These are phyloP conservation scores for Apophysomyces variabilis DNA, from an alignment of 371 early-diverging fungal genomes.

Conservation along the genomic window DNA sequence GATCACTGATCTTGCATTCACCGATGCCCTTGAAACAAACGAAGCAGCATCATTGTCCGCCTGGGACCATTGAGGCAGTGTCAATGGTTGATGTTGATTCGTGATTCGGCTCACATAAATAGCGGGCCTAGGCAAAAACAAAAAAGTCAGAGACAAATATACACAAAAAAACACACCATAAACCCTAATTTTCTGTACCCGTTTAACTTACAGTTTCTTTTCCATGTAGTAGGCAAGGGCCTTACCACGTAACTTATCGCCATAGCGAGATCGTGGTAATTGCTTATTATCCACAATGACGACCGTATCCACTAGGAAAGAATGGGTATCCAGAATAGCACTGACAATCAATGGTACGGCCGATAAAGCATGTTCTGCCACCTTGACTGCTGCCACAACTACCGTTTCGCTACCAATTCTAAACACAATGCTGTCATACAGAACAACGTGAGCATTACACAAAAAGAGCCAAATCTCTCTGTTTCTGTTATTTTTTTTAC, in stretches of 20 bases:
- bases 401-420: constrained; percentile 57
- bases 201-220: constrained; percentile 37
- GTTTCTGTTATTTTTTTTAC: constrained; percentile 15
- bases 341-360: constrained; percentile 67
- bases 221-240: constrained; percentile 37
- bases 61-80: constrained; percentile 40
- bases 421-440: constrained; percentile 48
- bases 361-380: constrained; percentile 52
- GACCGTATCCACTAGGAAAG: constrained; percentile 74
- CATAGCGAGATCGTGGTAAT: constrained; percentile 63
- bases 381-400: constrained; percentile 55
- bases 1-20: neutral
- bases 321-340: constrained; percentile 74
- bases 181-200: neutral
- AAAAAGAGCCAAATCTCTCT: neutral
- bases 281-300: constrained; percentile 65
- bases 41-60: constrained; percentile 37
- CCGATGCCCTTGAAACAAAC: constrained; percentile 15
- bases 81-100: constrained; percentile 39
- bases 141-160: neutral
- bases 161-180: neutral
- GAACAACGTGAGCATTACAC: constrained; percentile 2
- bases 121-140: constrained; percentile 24
- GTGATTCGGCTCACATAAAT: constrained; percentile 49
- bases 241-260: constrained; percentile 64